These are phyloP conservation scores for Datura wrightii DNA, from an alignment of 257 asterid genomes.

Conservation along the genomic window DNA sequence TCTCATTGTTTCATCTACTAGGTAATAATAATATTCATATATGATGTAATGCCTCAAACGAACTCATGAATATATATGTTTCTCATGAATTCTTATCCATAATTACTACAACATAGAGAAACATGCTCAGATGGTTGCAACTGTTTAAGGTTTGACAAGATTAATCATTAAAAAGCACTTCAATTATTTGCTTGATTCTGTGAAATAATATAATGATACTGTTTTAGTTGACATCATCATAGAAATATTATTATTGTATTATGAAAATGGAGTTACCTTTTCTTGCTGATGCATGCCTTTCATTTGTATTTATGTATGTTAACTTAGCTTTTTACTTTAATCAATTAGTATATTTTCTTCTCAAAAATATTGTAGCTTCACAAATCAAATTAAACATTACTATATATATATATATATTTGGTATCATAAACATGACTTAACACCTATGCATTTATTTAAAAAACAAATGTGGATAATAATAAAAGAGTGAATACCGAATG, in stretches of 20 bases:
- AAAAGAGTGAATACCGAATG: neutral
- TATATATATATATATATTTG: neutral
- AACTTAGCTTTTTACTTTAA: neutral
- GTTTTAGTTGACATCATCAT: conserved; percentile 14
- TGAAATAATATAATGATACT: neutral
- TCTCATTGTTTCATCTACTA: neutral
- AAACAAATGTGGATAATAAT: neutral
- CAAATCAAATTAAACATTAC: neutral
- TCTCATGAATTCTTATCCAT: neutral
- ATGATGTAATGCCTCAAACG: neutral
- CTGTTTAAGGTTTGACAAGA: conserved; percentile 4
- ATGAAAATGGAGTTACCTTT: conserved; percentile 9
- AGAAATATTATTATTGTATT: neutral
- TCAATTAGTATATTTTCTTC: neutral
- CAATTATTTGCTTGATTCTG: neutral
- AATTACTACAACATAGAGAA: neutral
- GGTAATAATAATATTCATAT: neutral
- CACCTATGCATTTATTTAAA: neutral
- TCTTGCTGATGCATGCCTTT: neutral
- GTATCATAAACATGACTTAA: neutral
- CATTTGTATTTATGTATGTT: neutral
- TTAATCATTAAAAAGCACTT: neutral
- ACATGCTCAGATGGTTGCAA: conserved; percentile 16
- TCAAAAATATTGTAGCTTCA: neutral
- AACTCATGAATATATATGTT: neutral